phyloP scores from a whole-genome alignment of 257 asterid species.

The Ballota nigra region DNA sequence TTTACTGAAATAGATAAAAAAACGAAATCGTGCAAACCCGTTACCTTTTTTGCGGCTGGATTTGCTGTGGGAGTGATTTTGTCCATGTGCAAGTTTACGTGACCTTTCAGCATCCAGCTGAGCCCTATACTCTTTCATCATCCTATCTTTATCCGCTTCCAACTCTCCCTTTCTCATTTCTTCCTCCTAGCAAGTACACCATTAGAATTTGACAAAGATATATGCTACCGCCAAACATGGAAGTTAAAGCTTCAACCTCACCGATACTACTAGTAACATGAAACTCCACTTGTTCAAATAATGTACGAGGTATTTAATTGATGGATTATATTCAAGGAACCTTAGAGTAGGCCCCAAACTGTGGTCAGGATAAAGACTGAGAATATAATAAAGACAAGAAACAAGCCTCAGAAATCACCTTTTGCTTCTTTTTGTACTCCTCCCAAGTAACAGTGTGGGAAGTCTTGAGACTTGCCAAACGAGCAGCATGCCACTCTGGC shows the following conservation, averaged over 20 bases:
- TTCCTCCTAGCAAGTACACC: conserved; percentile 80
- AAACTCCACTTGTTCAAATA: neutral
- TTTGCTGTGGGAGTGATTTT: conserved; percentile 78
- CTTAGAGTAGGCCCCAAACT: neutral
- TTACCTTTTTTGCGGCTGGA: conserved; percentile 71
- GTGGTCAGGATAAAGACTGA: neutral
- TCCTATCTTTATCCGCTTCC: conserved; percentile 97
- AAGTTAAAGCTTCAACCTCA: conserved; percentile 18
- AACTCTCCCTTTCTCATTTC: conserved; percentile 93
- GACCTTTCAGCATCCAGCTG: conserved; percentile 98
- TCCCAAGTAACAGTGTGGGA: conserved; percentile 99
- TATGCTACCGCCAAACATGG: neutral
- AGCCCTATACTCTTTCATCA: conserved; percentile 98
- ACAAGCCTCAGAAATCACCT: conserved; percentile 51
- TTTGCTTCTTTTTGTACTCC: conserved; percentile 92
- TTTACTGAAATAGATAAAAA: conserved; percentile 1
- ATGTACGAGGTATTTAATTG: neutral
- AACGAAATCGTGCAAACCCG: conserved; percentile 8
- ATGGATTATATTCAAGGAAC: neutral
- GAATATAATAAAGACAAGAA: conserved; percentile 1
- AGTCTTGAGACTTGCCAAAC: conserved; percentile 95
- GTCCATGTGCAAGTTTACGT: conserved; percentile 74
- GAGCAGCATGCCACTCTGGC: conserved; percentile 99
- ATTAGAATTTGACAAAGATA: conserved; percentile 23
- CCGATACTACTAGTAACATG: neutral